Percentiles rank a stretch among this genome's conserved stretches.
Conservation (phyloP, 2,329 filamentous ascomycete species). For the Diaporthe citrichinensis region DNA sequence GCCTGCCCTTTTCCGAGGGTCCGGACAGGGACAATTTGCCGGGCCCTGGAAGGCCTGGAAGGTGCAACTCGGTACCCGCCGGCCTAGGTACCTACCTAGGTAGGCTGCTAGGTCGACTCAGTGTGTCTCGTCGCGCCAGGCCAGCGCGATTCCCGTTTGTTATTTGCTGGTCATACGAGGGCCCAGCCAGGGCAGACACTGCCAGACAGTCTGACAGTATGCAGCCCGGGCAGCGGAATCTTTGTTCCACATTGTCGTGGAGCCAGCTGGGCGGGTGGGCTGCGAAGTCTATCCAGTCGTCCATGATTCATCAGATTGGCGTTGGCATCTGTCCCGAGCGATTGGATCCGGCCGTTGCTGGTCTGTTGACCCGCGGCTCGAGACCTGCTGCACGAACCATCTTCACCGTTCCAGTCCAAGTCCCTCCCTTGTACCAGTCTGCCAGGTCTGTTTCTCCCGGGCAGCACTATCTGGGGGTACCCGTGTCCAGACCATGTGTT, state of each 20-base stretch:
- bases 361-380: slow-evolving; percentile 7
- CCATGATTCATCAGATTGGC: slow-evolving; percentile 31
- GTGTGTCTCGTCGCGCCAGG: not conserved
- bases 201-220: no score
- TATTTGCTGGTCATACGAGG: not conserved
- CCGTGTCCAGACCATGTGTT: not conserved
- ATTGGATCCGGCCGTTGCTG: slow-evolving; percentile 28
- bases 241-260: slow-evolving; percentile 1
- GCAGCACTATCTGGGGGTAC: not conserved
- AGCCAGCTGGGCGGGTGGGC: slow-evolving; percentile 1
- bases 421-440: not conserved
- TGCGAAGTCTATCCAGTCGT: slow-evolving; percentile 14
- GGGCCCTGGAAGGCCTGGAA: not conserved
- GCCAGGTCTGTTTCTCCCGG: no score
- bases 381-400: slow-evolving; percentile 9
- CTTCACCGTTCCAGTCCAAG: not conserved
- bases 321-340: slow-evolving; percentile 26
- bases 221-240: not conserved
- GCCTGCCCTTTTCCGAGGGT: not conserved
- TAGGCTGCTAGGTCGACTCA: not conserved
- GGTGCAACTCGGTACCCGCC: not conserved
- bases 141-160: not conserved
- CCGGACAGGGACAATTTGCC: slow-evolving; percentile 5
- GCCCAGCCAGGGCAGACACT: not conserved
- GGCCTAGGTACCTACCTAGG: no score